Conservation (phyloP, 495 filamentous ascomycete genomes). For the Trichoderma orchidacearum region DNA sequence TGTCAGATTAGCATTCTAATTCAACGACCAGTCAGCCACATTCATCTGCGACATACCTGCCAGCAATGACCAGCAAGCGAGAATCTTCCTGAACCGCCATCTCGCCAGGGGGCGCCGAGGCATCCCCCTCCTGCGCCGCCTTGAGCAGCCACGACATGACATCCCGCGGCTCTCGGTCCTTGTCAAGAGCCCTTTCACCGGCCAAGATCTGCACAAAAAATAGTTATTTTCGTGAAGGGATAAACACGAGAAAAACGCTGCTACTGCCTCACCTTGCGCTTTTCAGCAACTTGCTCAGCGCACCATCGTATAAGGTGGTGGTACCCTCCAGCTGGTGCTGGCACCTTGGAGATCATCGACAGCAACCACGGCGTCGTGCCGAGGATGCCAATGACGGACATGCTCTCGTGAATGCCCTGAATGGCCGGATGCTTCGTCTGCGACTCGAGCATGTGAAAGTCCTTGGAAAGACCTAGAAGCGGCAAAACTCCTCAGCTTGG, state of each 20-base stretch:
- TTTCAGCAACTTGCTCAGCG: not conserved
- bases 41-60: not conserved
- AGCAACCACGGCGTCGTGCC: conserved; percentile 23
- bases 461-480: conserved; percentile 7
- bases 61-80: conserved; percentile 8
- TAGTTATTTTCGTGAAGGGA: not conserved
- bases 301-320: conserved; percentile 4
- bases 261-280: conserved; percentile 5
- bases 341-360: conserved; percentile 4
- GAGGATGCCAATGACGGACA: conserved; percentile 17
- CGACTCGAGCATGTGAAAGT: conserved; percentile 24
- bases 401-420: conserved; percentile 13
- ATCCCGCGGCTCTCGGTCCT: conserved; percentile 7
- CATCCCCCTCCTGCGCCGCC: conserved; percentile 8
- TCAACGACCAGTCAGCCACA: too few species aligned
- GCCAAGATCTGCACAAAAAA: not conserved
- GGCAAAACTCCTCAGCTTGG: not conserved
- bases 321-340: conserved; percentile 1
- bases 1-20: too few species aligned
- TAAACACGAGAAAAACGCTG: not conserved
- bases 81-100: conserved; percentile 6
- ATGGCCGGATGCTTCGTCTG: conserved; percentile 14
- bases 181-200: not conserved
- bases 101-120: conserved; percentile 6
- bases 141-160: conserved; percentile 14